Percentiles rank a stretch among this genome's conserved stretches.
Evolutionary conservation across 257 asterid genomes (phyloP).

Genomic region (Nicotiana obtusifolia): DNA sequence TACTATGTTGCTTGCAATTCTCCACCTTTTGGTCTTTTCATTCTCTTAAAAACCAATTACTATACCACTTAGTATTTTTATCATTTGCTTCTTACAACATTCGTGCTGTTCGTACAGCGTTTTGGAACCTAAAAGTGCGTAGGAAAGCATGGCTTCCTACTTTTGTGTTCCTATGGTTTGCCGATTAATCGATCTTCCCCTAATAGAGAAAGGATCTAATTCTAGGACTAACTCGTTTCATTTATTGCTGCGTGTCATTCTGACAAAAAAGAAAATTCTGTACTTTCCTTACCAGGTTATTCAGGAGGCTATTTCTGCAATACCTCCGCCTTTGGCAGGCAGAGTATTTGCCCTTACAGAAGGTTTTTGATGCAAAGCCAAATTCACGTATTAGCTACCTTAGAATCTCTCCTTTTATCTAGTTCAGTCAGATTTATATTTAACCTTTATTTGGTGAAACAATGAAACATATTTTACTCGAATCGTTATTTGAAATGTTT

Average conservation of each 20-base stretch:
- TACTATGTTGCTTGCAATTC: not conserved
- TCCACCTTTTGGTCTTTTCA: not conserved
- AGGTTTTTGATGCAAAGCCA: conserved; percentile 43
- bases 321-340: conserved; percentile 73
- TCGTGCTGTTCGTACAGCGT: too few relatives aligned
- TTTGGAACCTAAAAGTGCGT: not conserved
- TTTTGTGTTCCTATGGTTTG: not conserved
- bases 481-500: too few relatives aligned
- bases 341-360: conserved; percentile 70
- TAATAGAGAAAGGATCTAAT: not conserved
- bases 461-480: too few relatives aligned
- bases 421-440: not conserved
- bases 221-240: not conserved
- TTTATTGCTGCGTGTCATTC: not conserved
- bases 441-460: not conserved
- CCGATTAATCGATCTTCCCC: not conserved
- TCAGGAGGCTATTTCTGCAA: conserved; percentile 54
- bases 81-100: not conserved
- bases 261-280: too few relatives aligned
- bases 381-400: not conserved
- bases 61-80: not conserved
- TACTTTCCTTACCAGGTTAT: conserved; percentile 43
- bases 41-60: not conserved
- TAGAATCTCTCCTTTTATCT: not conserved
- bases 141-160: not conserved